These are phyloP conservation scores for Heterobasidion irregulare DNA, from an alignment of 1,284 basidiomycete genomes.

Conservation along the genomic window DNA sequence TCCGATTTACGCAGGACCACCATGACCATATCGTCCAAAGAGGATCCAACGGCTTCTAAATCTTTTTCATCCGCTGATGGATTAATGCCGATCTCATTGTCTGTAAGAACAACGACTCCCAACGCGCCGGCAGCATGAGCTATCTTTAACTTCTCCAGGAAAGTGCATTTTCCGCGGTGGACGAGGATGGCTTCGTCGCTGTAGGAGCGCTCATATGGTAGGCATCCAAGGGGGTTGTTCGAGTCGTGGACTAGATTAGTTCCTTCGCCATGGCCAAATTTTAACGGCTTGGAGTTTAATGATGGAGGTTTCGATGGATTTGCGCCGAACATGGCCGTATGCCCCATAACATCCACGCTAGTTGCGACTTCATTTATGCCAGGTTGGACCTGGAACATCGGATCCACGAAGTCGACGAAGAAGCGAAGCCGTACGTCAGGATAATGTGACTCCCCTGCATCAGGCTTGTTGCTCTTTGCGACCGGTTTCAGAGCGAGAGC, in stretches of 20 bases:
- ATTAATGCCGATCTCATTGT: conserved; percentile 51
- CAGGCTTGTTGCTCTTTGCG: conserved; percentile 12
- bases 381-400: conserved; percentile 29
- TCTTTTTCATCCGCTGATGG: conserved; percentile 59
- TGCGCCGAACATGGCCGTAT: conserved; percentile 66
- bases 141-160: conserved; percentile 66
- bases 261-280: conserved; percentile 42
- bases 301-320: conserved; percentile 34
- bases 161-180: conserved; percentile 71
- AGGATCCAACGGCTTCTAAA: conserved; percentile 42
- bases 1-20: conserved; percentile 47
- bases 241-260: conserved; percentile 40
- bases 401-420: conserved; percentile 42
- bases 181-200: conserved; percentile 47
- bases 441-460: conserved; percentile 21
- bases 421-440: conserved; percentile 51
- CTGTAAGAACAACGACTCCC: conserved; percentile 66
- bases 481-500: conserved; percentile 34
- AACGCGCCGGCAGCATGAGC: conserved; percentile 63
- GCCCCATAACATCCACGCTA: conserved; percentile 44
- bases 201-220: conserved; percentile 38
- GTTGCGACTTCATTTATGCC: conserved; percentile 20
- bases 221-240: conserved; percentile 52
- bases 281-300: conserved; percentile 20
- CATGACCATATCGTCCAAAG: conserved; percentile 46